Evolutionary conservation across 495 filamentous ascomycete species (phyloP), one percentile per base, ranked within the genome.

Genomic region (Astrocystis sublimbata): DNA sequence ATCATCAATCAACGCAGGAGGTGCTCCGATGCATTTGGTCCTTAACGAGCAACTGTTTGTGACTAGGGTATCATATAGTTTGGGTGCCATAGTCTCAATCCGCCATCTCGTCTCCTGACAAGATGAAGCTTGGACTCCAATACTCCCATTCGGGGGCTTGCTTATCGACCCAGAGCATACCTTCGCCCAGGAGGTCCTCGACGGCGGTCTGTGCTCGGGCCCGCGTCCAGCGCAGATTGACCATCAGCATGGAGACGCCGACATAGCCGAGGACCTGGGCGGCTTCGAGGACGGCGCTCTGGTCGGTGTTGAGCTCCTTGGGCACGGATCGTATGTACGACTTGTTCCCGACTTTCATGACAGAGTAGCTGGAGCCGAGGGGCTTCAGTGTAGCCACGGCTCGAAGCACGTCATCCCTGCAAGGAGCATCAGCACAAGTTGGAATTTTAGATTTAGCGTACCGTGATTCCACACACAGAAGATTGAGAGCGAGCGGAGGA

Each of bases 271-370:
- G 78, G 21, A 98, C 77, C 73, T 86, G 85, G 3, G 91, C 92
- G 0, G 87, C 92, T 74, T 98, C 96, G 7, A 99, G 81, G 13
- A 97, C 94, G 7, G 87, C 90, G 50, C 89, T 87, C 77, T 99
- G 94, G 71, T 99, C 94, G 13, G 87, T 92, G 69, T 96, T 97
- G 55, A 99, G 83, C 76, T 99, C 96, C 75, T 97, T 97, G 1
- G 94, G 96, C 35, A 98, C 86, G 1, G 91, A 96, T 19, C 96
- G 85, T 51, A 98, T 96, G 76, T 94, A 96, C 57, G 88, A 82
- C 71, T 91, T 90, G 65, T 83, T 83, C 6, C 96, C 94, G 53
- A 98, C 86, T 31, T 76, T 85, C 58, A 96, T 79, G 54, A 93
- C 87, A 9, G 89, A 86, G 77, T 97, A 97, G 9, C 90, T 90